Conservation (phyloP, 352 stramenopile genomes). For the Globisporangium viniferum region DNA sequence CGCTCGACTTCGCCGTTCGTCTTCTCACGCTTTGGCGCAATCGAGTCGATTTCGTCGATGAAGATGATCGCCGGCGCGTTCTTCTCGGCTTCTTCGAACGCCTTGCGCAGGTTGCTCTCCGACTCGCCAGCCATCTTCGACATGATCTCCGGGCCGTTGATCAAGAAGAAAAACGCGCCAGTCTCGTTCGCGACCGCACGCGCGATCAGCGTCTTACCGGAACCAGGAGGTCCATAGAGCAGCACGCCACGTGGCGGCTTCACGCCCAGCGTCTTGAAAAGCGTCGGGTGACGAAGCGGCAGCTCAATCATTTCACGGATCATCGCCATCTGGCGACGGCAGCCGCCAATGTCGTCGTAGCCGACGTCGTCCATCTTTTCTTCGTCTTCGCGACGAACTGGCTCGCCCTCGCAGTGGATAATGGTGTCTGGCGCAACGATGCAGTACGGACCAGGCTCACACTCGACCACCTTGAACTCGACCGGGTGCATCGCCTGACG, state of each 20-base stretch:
- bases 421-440: constrained; percentile 99
- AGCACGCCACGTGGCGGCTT: constrained; percentile 99
- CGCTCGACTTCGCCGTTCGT: constrained; percentile 99
- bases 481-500: constrained; percentile 98
- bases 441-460: constrained; percentile 96
- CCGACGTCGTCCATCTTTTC: constrained; percentile 98
- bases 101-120: constrained; percentile 93
- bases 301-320: constrained; percentile 99
- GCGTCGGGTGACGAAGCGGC: constrained; percentile 94
- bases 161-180: constrained; percentile 99
- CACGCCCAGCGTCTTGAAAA: constrained; percentile 99
- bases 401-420: constrained; percentile 99
- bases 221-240: constrained; percentile 98
- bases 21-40: constrained; percentile 98
- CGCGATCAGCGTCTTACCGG: constrained; percentile 99
- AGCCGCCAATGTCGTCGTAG: constrained; percentile 99
- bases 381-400: constrained; percentile 98
- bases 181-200: constrained; percentile 99
- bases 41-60: constrained; percentile 99
- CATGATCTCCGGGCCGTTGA: constrained; percentile 99
- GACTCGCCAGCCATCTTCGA: constrained; percentile 96
- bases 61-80: constrained; percentile 99
- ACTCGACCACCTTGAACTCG: constrained; percentile 99
- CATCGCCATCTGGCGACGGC: constrained; percentile 98
- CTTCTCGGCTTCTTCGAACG: constrained; percentile 99